These are phyloP conservation scores for Scheffersomyces lignicola DNA, from an alignment of 1,139 yeast species.

Conservation along the genomic window DNA sequence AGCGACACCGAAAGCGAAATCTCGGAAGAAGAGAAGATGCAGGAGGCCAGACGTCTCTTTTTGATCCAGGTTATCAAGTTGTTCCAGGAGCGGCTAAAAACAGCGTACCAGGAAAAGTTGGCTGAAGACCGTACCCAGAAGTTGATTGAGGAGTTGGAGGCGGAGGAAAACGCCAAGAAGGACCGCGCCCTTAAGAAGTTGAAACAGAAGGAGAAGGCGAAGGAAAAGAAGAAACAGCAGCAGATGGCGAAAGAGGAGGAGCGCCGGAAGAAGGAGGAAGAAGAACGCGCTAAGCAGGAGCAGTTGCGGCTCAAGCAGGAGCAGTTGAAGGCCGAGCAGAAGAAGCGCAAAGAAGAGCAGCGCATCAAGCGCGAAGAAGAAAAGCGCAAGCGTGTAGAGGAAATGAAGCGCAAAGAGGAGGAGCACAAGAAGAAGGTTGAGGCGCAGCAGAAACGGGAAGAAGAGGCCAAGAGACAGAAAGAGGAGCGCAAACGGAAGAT, in stretches of 20 bases:
- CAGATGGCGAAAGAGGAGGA: constrained; percentile 80
- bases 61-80: constrained; percentile 72
- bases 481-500: constrained; percentile 50
- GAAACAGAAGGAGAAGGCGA: constrained; percentile 72
- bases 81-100: constrained; percentile 68
- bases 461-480: constrained; percentile 36
- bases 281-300: constrained; percentile 37
- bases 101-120: constrained; percentile 70
- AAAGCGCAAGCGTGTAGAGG: constrained; percentile 45
- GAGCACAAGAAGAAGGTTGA: constrained; percentile 43
- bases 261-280: constrained; percentile 58
- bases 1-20: constrained; percentile 46
- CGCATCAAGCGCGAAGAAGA: constrained; percentile 54
- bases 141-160: constrained; percentile 76
- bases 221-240: constrained; percentile 71
- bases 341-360: constrained; percentile 49
- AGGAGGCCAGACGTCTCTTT: constrained; percentile 74
- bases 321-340: constrained; percentile 43
- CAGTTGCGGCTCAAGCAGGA: constrained; percentile 36
- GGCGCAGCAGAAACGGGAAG: constrained; percentile 54
- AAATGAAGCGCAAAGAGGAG: constrained; percentile 44
- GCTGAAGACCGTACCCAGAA: constrained; percentile 73
- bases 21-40: constrained; percentile 65
- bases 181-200: constrained; percentile 72
- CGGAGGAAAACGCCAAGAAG: constrained; percentile 66